These are phyloP conservation scores for Ascochyta lentis DNA, from an alignment of 2,329 filamentous ascomycete genomes.

Conservation along the genomic window DNA sequence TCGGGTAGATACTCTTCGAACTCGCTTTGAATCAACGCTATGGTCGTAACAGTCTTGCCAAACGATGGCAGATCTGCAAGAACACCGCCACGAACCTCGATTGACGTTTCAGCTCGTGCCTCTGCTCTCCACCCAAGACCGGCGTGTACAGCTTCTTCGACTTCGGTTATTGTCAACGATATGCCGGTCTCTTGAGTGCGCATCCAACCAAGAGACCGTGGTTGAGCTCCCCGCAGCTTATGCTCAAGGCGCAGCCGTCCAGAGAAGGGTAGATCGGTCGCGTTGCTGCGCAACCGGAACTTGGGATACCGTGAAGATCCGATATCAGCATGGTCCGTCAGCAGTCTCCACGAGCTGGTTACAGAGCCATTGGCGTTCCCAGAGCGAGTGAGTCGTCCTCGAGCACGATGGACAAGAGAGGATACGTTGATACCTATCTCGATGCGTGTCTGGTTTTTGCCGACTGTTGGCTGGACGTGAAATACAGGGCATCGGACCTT, in stretches of 20 bases:
- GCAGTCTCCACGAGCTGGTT: conserved; percentile 53
- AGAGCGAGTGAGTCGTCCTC: conserved; percentile 36
- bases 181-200: conserved; percentile 56
- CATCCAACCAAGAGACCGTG: conserved; percentile 67
- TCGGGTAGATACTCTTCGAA: conserved; percentile 31
- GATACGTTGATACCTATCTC: conserved; percentile 51
- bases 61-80: conserved; percentile 70
- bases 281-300: conserved; percentile 56
- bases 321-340: conserved; percentile 53
- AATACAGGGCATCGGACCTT: conserved; percentile 54
- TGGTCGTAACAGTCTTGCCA: conserved; percentile 68
- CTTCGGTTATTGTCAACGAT: conserved; percentile 52
- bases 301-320: conserved; percentile 43
- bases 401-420: conserved; percentile 55
- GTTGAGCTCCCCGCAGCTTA: conserved; percentile 60
- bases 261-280: conserved; percentile 32
- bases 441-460: conserved; percentile 44
- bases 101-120: conserved; percentile 54
- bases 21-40: conserved; percentile 62
- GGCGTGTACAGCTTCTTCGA: conserved; percentile 62
- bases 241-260: conserved; percentile 41
- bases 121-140: conserved; percentile 65
- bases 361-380: conserved; percentile 22
- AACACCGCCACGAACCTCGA: conserved; percentile 63
- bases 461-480: conserved; percentile 16